These are phyloP conservation scores for Alternaria sp. DNA, from an alignment of 2,329 filamentous ascomycete species.

Conservation along the genomic window DNA sequence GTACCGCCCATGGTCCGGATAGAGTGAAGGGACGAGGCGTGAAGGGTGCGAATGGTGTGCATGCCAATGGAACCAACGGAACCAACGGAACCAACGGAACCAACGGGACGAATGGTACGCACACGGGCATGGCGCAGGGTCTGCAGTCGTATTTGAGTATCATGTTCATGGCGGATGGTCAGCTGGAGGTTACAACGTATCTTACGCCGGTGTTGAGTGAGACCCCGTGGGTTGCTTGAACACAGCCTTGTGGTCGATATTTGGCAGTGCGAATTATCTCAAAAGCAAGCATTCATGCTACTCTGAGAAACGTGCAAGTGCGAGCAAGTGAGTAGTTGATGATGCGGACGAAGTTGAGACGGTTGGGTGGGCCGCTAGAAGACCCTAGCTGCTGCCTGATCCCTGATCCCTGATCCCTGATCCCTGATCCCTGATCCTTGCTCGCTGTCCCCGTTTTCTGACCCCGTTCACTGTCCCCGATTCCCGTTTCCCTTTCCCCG, in stretches of 20 bases:
- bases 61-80: not conserved
- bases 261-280: not conserved
- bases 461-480: no score
- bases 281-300: not conserved
- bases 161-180: not conserved
- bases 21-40: not conserved
- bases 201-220: not conserved
- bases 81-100: not conserved
- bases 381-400: not conserved
- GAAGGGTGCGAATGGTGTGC: not conserved
- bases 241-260: not conserved
- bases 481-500: no score
- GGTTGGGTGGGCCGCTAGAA: not conserved
- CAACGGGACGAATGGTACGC: not conserved
- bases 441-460: no score
- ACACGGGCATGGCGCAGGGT: not conserved
- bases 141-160: conserved; percentile 2
- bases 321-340: not conserved
- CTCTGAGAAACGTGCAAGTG: not conserved
- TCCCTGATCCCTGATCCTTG: no score
- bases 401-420: not conserved
- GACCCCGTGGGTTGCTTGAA: not conserved
- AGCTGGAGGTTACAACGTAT: conserved; percentile 4
- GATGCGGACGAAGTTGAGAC: not conserved
- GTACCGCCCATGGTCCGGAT: not conserved